Conservation (phyloP, 1,284 basidiomycete species). For the Ceratobasidium sp. region DNA sequence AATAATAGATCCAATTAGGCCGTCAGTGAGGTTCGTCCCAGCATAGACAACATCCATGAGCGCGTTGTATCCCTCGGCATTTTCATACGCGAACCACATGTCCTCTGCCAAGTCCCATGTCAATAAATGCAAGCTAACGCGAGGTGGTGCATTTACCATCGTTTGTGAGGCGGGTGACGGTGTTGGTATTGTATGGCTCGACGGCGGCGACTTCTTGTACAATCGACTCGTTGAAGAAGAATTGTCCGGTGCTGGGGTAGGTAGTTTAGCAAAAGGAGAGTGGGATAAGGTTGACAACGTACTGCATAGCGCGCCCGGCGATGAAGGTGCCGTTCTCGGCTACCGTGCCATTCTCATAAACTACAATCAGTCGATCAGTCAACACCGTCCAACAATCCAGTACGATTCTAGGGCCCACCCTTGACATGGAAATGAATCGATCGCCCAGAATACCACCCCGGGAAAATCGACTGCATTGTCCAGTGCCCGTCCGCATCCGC, state of each 20-base stretch:
- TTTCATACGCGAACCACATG: conserved; percentile 40
- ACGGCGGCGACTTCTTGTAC: conserved; percentile 15
- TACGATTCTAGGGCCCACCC: conserved; percentile 1
- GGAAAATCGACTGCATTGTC: conserved; percentile 75
- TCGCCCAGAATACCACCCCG: conserved; percentile 60
- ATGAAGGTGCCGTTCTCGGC: conserved; percentile 38
- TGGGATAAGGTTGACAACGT: background rate
- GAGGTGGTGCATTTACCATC: conserved; percentile 1
- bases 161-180: conserved; percentile 32
- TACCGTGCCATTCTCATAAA: conserved; percentile 30
- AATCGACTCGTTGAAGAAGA: conserved; percentile 39
- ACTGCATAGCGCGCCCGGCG: conserved; percentile 35
- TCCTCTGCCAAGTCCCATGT: background rate
- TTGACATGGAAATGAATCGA: conserved; percentile 43
- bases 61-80: conserved; percentile 35
- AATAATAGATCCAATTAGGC: conserved; percentile 28
- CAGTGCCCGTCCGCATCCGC: conserved; percentile 74
- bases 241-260: conserved; percentile 17
- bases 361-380: background rate
- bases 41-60: conserved; percentile 39
- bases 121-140: background rate
- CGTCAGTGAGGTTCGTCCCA: conserved; percentile 16
- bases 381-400: background rate
- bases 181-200: conserved; percentile 36
- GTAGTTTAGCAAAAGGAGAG: background rate